Evolutionary conservation across 257 asterid genomes (phyloP), one percentile per base, ranked within the genome.

Genomic region (Ilex asprella): DNA sequence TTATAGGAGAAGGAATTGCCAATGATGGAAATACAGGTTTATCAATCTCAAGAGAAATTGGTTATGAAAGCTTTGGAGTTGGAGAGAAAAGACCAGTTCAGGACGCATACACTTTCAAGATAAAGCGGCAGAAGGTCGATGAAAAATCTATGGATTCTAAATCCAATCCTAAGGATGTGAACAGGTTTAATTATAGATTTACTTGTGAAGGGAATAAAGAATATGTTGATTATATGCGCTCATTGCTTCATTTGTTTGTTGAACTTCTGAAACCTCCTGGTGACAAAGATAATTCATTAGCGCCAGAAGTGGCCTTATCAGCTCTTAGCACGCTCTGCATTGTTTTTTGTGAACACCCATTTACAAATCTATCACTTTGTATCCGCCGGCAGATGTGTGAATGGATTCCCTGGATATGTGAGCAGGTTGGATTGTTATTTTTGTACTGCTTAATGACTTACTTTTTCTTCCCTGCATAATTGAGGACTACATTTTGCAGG

Each of bases 391-490:
- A 70, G 74, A 83, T 86, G 81, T 32, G 68, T 65, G 73, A 75
- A 70, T 92, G 99, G 99, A 77, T 86, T 56, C 79, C 73, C 64
- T 92, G 99, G 99, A 71, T 92, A 70, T 64, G 55, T 70, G 88
- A 80, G 75, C 94, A 89, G 97, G 99, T 89, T 73, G 66, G 76
- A 31, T 59, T 14, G 66, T 66, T 55, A 39, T 57, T 2, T 16
- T 16, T 74, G 62, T 57, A 50, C 12, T 55, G 56, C 68, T 65
- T 63, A 66, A 66, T 71, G 32, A 58, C 32, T 67, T 52, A 53
- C 74, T 30, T 41, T 46, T 46, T 61, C 3, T 46, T 66, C 46
- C 54, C 6, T 58, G 71, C 47, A 30, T 8, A 74, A 70, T 72
- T 64, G 69, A 70, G 55, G 59, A 61, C 72, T 59, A 63, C 39